Evolutionary conservation across 1,284 basidiomycete species (phyloP).

Genomic region (Phellopilus nigrolimitatus): DNA sequence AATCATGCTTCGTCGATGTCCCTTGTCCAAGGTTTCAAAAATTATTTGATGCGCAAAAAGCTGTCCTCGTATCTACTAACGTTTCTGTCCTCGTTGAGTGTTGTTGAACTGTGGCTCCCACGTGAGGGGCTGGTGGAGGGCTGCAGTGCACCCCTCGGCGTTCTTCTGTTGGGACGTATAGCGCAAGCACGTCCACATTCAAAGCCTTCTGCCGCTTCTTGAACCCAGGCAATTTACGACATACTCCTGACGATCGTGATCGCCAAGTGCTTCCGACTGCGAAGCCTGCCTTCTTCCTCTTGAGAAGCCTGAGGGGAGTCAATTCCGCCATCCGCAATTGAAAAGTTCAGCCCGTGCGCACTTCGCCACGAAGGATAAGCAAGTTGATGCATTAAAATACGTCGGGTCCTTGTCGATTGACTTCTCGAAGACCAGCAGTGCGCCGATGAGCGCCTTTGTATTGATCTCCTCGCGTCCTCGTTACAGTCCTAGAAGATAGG

Average conservation of each 20-base stretch:
- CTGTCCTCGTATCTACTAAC: constrained; percentile 27
- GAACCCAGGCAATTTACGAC: constrained; percentile 7
- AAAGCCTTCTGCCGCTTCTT: constrained; percentile 7
- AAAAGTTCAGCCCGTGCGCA: constrained; percentile 11
- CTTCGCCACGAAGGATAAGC: constrained; percentile 21
- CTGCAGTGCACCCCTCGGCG: constrained; percentile 22
- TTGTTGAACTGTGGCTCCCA: constrained; percentile 23
- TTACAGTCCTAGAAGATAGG: constrained; percentile 24
- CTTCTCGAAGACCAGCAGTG: constrained; percentile 22
- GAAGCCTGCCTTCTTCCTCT: constrained; percentile 13
- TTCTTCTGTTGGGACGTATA: constrained; percentile 19
- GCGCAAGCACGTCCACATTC: background rate
- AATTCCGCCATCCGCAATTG: constrained; percentile 21
- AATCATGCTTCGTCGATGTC: constrained; percentile 26
- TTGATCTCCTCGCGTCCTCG: background rate
- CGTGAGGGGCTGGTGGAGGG: constrained; percentile 24
- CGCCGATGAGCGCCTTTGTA: constrained; percentile 15
- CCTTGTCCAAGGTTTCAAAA: constrained; percentile 23
- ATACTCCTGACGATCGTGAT: constrained; percentile 13
- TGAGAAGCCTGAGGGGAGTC: constrained; percentile 19
- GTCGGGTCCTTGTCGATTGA: constrained; percentile 18
- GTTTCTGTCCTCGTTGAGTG: constrained; percentile 22
- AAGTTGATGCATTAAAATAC: constrained; percentile 22
- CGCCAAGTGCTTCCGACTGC: constrained; percentile 4
- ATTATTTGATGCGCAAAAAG: constrained; percentile 25